Base-by-base conservation (phyloP, 83 land plant genomes). In the Isoetes engelmannii region DNA sequence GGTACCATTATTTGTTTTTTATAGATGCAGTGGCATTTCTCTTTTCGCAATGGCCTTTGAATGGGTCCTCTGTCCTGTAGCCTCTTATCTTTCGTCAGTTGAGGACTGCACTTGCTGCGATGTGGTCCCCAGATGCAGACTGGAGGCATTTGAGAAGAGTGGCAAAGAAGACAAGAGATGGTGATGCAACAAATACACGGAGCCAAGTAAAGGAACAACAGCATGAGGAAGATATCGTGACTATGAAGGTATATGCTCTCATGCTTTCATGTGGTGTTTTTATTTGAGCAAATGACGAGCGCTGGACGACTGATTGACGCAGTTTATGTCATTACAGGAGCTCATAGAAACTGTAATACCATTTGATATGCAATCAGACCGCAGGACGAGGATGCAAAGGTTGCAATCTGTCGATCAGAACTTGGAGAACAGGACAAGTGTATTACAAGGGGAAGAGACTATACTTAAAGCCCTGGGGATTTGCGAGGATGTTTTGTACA, bases 401-500 rank as follows among this genome's bases (percentile, higher is more conserved):
- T 56, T 47, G 63, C 81, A 7, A 63, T 74, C 20, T 57, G 49
- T 45, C 61, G 65, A 20, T 18, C 28, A 15, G 43, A 28, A 28
- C 7, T 45, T 65, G 49, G 57, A 67, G 19, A 70, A 59, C 75
- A 89, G 79, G 59, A 74, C 86, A 6, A 85, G 85, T 65, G 81
- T 89, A 67, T 80, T 87, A 18, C 78, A 59, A 57, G 96, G 89
- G 82, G 89, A 92, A 51, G 82, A 79, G 60, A 73, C 83, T 76
- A 92, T 96, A 59, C 78, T 93, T 44, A 84, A 84, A 67, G 90
- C 96, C 58, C 77, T 93, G 13, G 82, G 71, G 43, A 71, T 79
- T 75, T 93, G 98, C 76, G 92, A 93, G 80, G 96, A 93, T 74
- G 89, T 88, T 47, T 85, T 93, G 48, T 92, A 89, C 49, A 75